phyloP scores from a whole-genome alignment of 75 land plant species.

The Larix kaempferi region DNA sequence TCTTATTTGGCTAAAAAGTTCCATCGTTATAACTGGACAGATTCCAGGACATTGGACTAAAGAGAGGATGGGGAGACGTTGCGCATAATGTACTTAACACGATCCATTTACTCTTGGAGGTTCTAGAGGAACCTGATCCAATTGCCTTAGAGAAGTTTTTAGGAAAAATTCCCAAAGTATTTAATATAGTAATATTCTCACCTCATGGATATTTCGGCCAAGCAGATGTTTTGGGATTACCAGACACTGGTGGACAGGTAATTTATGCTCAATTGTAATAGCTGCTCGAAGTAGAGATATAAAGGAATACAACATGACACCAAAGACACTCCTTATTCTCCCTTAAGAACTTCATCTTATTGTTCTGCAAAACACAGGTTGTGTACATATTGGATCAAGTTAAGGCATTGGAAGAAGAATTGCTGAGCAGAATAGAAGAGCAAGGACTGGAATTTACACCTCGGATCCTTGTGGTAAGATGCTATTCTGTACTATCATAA shows the following conservation, averaged over 20 bases:
- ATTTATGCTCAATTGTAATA: neutral
- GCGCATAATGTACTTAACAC: conserved; percentile 74
- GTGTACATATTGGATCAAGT: conserved; percentile 83
- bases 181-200: conserved; percentile 88
- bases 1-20: neutral
- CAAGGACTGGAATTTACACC: conserved; percentile 68
- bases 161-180: conserved; percentile 66
- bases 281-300: conserved; percentile 1
- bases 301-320: neutral
- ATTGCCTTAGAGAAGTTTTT: conserved; percentile 61
- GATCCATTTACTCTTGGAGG: conserved; percentile 55
- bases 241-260: conserved; percentile 99
- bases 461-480: conserved; percentile 54
- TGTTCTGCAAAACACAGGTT: conserved; percentile 28
- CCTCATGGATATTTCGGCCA: conserved; percentile 98
- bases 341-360: neutral
- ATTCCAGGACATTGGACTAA: conserved; percentile 78
- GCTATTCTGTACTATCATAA: neutral
- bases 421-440: conserved; percentile 43
- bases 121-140: conserved; percentile 93
- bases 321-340: neutral
- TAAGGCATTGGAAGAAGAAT: conserved; percentile 58
- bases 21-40: conserved; percentile 27
- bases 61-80: conserved; percentile 63
- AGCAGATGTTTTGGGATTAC: conserved; percentile 91